Conservation (phyloP, 2,329 filamentous ascomycete species). For the Cadophora sp. region DNA sequence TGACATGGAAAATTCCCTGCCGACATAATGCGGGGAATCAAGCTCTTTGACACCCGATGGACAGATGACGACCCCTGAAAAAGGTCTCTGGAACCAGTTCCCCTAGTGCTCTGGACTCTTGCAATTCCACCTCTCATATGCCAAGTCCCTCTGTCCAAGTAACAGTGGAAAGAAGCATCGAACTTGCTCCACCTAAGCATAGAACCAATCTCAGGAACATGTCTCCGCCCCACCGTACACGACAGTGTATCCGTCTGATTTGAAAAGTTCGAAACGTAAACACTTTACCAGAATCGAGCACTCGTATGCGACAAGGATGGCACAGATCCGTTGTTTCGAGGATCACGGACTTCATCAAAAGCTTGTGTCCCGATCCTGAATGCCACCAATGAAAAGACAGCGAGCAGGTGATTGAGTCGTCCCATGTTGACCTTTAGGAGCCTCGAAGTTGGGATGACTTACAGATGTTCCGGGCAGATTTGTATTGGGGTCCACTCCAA, state of each 20-base stretch:
- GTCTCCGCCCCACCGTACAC: neutral
- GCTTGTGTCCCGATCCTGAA: neutral
- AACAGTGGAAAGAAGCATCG: neutral
- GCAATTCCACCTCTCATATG: slow-evolving; percentile 22
- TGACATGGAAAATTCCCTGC: slow-evolving; percentile 10
- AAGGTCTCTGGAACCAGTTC: neutral
- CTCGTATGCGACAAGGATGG: slow-evolving; percentile 10
- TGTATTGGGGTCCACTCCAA: neutral
- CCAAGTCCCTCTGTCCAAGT: neutral
- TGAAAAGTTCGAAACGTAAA: slow-evolving; percentile 9
- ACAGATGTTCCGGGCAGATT: neutral
- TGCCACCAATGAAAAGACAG: slow-evolving; percentile 6
- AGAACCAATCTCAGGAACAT: neutral
- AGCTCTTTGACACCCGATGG: neutral
- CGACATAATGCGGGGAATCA: slow-evolving; percentile 13
- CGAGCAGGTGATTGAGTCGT: neutral
- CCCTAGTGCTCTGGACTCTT: neutral
- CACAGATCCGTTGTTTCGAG: neutral
- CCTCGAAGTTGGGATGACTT: neutral
- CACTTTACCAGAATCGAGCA: slow-evolving; percentile 18
- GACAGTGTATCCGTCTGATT: neutral
- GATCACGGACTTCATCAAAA: neutral
- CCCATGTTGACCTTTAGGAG: neutral
- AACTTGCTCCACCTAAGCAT: neutral
- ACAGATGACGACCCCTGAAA: neutral